Evolutionary conservation across 1,284 basidiomycete genomes (phyloP).

Genomic region (Cutaneotrichosporon cavernicola): DNA sequence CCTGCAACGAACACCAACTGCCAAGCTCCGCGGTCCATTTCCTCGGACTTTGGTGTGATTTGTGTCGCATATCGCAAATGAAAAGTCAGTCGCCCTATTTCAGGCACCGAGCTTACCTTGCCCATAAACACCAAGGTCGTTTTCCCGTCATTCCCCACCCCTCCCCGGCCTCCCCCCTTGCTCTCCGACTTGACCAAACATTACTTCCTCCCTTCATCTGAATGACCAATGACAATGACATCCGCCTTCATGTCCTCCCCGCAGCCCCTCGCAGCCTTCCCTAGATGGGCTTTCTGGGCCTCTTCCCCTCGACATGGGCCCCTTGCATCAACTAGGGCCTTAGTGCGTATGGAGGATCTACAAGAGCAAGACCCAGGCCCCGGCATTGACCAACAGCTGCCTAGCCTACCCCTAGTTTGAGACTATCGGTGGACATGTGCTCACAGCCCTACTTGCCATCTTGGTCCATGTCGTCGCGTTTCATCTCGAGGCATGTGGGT

Average conservation of each 20-base stretch:
- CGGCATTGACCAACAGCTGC: no score
- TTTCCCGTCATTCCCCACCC: neutral
- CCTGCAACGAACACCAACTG: neutral
- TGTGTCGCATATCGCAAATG: neutral
- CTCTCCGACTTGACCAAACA: neutral
- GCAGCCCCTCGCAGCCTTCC: conserved; percentile 12
- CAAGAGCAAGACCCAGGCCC: neutral
- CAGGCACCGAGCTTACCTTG: conserved; percentile 5
- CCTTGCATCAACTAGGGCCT: neutral
- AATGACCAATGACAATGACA: neutral
- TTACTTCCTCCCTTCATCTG: neutral
- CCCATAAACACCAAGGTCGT: neutral
- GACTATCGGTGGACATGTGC: no score
- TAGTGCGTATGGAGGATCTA: neutral
- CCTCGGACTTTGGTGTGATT: no score
- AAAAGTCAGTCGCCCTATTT: neutral
- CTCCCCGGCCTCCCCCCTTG: neutral
- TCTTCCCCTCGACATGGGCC: neutral
- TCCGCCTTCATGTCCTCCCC: neutral
- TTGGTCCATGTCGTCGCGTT: no score
- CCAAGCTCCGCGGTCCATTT: neutral
- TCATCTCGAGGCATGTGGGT: no score
- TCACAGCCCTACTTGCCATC: no score
- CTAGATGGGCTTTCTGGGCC: conserved; percentile 3
- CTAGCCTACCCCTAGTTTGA: no score